A percentile compares a stretch with the other conserved stretches of the same genome.
These are phyloP conservation scores for Ilyonectria sp. DNA, from an alignment of 2,329 filamentous ascomycete genomes.

Conservation along the genomic window DNA sequence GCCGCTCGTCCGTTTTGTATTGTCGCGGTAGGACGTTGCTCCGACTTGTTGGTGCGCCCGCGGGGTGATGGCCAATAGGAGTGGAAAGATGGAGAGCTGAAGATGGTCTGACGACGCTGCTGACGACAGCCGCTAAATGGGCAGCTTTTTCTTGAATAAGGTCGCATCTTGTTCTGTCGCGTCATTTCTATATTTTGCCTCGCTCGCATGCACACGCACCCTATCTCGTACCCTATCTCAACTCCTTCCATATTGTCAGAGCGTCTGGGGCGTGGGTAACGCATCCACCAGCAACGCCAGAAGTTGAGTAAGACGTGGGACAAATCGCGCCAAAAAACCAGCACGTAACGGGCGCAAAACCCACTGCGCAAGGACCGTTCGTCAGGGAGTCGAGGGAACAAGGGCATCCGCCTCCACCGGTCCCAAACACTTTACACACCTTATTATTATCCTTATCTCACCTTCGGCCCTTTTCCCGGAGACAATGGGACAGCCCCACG, in stretches of 20 bases:
- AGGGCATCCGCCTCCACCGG: neutral
- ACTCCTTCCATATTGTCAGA: neutral
- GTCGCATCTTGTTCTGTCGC: neutral
- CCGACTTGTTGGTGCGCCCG: constrained; percentile 2
- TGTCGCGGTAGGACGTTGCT: constrained; percentile 18
- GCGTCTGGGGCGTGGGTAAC: neutral
- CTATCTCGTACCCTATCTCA: constrained; percentile 2
- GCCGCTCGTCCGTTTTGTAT: neutral
- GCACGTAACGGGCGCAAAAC: constrained; percentile 1
- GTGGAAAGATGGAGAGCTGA: neutral
- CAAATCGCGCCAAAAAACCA: constrained; percentile 10
- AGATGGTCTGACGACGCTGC: constrained; percentile 21
- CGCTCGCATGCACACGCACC: neutral
- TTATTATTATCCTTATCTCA: constrained; percentile 16
- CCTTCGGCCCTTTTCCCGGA: constrained; percentile 4
- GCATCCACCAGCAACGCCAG: neutral
- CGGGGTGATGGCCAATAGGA: constrained; percentile 7
- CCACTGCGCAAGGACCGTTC: neutral
- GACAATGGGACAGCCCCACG: constrained; percentile 17
- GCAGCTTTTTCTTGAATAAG: neutral
- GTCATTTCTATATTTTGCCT: neutral
- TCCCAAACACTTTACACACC: neutral
- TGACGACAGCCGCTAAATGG: constrained; percentile 12
- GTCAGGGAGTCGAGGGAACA: neutral
- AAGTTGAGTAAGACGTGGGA: constrained; percentile 6